phyloP scores from a whole-genome alignment of 2,329 filamentous ascomycete species.

The Botrytis fragariae region DNA sequence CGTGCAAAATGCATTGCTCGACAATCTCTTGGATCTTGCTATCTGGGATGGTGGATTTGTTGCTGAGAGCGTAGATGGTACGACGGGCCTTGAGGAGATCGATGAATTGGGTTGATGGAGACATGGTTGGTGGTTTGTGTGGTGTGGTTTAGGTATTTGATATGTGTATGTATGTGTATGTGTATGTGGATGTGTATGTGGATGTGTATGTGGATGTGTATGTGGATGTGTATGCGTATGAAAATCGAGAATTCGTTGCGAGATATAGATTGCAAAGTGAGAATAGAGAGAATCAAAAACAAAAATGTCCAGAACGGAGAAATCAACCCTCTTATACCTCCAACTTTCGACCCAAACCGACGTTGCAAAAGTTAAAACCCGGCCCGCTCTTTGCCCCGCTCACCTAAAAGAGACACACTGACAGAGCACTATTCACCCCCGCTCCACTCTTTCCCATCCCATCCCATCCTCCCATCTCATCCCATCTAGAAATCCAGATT shows the following conservation, averaged over 20 bases:
- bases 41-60: constrained; percentile 57
- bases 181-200: neutral
- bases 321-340: neutral
- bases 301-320: neutral
- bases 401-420: neutral
- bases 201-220: neutral
- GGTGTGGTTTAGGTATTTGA: neutral
- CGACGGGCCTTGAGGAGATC: constrained; percentile 63
- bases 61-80: constrained; percentile 65
- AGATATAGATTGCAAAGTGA: neutral
- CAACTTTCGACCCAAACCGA: neutral
- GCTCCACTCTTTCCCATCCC: neutral
- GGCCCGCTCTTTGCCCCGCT: neutral
- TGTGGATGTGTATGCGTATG: neutral
- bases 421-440: neutral
- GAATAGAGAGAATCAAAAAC: neutral
- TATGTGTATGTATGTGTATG: too few species aligned
- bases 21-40: constrained; percentile 63
- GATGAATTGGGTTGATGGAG: constrained; percentile 48
- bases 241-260: neutral
- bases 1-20: constrained; percentile 61
- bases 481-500: neutral
- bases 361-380: neutral
- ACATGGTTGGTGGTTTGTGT: neutral
- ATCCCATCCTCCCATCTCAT: neutral